These are phyloP conservation scores for Solanum sejunctum DNA, from an alignment of 257 asterid species.

Conservation along the genomic window DNA sequence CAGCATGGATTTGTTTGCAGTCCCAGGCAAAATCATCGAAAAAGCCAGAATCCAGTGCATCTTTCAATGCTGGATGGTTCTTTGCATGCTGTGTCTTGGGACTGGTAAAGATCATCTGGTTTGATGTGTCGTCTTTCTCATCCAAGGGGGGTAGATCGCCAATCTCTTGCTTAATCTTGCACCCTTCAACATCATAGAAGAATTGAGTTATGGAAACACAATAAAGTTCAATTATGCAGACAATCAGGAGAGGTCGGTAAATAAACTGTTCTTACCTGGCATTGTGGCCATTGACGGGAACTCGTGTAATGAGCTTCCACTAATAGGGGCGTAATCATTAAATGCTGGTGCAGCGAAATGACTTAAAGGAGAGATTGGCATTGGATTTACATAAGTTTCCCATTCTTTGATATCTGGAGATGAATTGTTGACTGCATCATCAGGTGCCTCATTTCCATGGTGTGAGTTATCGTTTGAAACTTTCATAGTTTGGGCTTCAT, in stretches of 20 bases:
- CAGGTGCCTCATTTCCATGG: slow-evolving; percentile 5
- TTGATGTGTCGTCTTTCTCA: slow-evolving; percentile 10
- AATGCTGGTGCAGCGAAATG: slow-evolving; percentile 22
- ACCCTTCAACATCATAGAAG: slow-evolving; percentile 14
- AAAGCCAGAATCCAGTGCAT: slow-evolving; percentile 24
- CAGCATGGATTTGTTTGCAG: slow-evolving; percentile 6
- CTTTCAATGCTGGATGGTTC: slow-evolving; percentile 16
- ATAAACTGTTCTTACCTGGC: slow-evolving; percentile 24
- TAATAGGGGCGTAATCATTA: slow-evolving; percentile 20
- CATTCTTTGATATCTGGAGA: slow-evolving; percentile 22
- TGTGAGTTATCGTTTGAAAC: slow-evolving; percentile 7
- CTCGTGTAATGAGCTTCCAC: slow-evolving; percentile 33
- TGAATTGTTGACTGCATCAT: slow-evolving; percentile 6
- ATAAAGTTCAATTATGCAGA: background rate
- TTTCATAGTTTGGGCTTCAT: slow-evolving; percentile 26
- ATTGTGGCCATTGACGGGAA: slow-evolving; percentile 9
- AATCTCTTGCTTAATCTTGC: slow-evolving; percentile 18
- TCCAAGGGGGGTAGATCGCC: slow-evolving; percentile 4
- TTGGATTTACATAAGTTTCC: slow-evolving; percentile 18
- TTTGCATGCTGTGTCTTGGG: slow-evolving; percentile 16
- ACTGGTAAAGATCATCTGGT: slow-evolving; percentile 21
- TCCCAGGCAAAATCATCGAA: slow-evolving; percentile 22
- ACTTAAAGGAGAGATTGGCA: slow-evolving; percentile 32
- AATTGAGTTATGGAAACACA: background rate
- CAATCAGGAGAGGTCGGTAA: background rate